Percentiles rank a stretch among this genome's conserved stretches.
These are phyloP conservation scores for Tulasnella sp. DNA, from an alignment of 768 basidiomycete species.

Conservation along the genomic window DNA sequence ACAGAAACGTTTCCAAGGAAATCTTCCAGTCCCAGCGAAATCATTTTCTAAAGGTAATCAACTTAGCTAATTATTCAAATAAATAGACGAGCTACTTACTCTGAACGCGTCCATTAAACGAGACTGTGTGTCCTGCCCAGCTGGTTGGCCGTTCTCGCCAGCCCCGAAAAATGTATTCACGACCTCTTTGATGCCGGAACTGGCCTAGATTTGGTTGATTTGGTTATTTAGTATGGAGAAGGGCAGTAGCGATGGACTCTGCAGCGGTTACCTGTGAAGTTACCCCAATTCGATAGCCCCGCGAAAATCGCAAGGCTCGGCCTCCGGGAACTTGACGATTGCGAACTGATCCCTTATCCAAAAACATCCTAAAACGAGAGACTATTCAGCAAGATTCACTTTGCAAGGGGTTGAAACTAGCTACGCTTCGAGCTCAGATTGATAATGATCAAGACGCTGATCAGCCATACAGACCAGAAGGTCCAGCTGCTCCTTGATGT, in stretches of 20 bases:
- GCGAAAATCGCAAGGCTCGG: slow-evolving; percentile 19
- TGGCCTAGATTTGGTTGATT: background rate
- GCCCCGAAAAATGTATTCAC: slow-evolving; percentile 22
- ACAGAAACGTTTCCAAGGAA: slow-evolving; percentile 22
- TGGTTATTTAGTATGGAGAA: too few relatives aligned
- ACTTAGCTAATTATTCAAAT: background rate
- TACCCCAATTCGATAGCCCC: slow-evolving; percentile 8
- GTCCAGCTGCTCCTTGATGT: slow-evolving; percentile 18
- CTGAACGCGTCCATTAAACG: background rate
- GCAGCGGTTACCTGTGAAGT: background rate
- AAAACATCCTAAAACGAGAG: slow-evolving; percentile 10
- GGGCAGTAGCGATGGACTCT: too few relatives aligned
- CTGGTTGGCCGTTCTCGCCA: background rate
- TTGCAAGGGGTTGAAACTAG: background rate
- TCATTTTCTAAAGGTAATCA: slow-evolving; percentile 7
- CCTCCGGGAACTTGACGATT: slow-evolving; percentile 13
- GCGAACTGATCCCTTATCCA: background rate
- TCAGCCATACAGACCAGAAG: slow-evolving; percentile 11
- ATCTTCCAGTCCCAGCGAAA: background rate
- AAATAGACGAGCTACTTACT: background rate
- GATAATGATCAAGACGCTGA: slow-evolving; percentile 17
- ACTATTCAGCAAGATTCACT: background rate
- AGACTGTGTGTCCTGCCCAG: background rate
- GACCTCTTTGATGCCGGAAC: background rate
- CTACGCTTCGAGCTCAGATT: slow-evolving; percentile 23